Evolutionary conservation across 805 yeast species (phyloP), one percentile per base, ranked within the genome.

Genomic region (Barnettozyma populi): DNA sequence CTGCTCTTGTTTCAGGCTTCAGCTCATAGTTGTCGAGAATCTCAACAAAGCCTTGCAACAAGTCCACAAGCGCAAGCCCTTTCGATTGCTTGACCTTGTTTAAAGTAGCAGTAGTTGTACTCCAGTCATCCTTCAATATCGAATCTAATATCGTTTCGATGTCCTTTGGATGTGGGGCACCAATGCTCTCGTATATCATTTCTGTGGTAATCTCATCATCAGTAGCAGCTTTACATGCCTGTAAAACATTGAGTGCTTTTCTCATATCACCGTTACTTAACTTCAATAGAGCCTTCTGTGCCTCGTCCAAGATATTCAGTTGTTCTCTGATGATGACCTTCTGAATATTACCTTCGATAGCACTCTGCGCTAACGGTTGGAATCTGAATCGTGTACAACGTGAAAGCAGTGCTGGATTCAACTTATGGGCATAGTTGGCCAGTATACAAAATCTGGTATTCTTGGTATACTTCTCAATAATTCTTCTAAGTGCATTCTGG

Each of bases 221-320:
- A 18, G 78, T 62, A 2, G 96, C 86, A 0, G 97, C 90, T 52
- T 85, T 79, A 65, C 98, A 88, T 0, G 98, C 95, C 67, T 94
- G 99, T 49, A 94, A 67, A 5, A 94, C 97, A 61, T 94, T 94
- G 57, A 94, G 73, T 1, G 96, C 95, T 44, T 87, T 79, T 70
- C 99, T 80, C 99, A 94, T 94, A 66, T 94, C 99, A 45, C 99
- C 99, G 49, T 82, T 78, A n/a, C 94, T 76, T 47, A 94, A 73
- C 45, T 70, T 72, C 48, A 94, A 70, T 42, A 94, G 69, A 2
- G 96, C 81, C 0, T 67, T 65, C 38, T 76, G 69, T 0, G 96
- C 97, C 1, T 73, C 80, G 0, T 72, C 66, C 0, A 73, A 60
- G 9, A 94, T 70, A 4, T 72, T 67, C 42, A 94, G 68, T 1